Evolutionary conservation across 2,329 filamentous ascomycete species (phyloP), one percentile per base, ranked within the genome.

Genomic region (Salinomyces thailandicus): DNA sequence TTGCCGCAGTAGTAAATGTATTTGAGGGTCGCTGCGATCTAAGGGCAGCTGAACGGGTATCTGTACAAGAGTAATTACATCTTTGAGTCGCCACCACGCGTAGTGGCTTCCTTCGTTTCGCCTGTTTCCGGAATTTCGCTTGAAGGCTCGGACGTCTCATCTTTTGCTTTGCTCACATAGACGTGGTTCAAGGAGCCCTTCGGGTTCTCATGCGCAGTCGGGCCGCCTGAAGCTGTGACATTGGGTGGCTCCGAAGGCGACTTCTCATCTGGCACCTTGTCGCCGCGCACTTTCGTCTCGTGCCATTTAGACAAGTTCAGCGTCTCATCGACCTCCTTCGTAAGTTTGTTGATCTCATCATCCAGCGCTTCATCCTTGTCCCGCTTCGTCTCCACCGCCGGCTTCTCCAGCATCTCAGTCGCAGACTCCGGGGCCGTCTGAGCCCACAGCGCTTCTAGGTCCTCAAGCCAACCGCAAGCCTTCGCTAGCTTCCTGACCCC

Each of bases 381-480:
- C 36, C 62, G 55, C 36, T 52, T 47, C 28, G 54, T 51, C 22
- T 52, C 42, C 22, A 36, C 37, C 30, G 33, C 32, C 34, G 33
- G 27, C 44, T 45, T 3, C n/a, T 24, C 18, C 13, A 71, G 41
- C 9, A n/a, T 26, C 62, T 68, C 48, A 64, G 65, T 15, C 4
- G 72, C 71, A 50, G 76, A 68, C 43, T 72, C 64, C 16, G 77
- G 64, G 3, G 81, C 79, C 0, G 80, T 72, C 31, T 64, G 61
- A 15, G 75, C 68, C 86, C 86, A 96, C 35, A 84, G 50, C 3
- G 56, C 60, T 55, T 95, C 85, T 12, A 98, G 66, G 54, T 96
- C 89, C 2, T 85, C 76, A 6, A 73, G 61, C 91, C 91, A 98
- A 1, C 86, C 89, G 29, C 93, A 70, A 18, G 79, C 78, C 45